Evolutionary conservation across 139 green algal genomes (phyloP), one percentile per base, ranked within the genome.

Genomic region (Chlamydomonas sphaeroides): DNA sequence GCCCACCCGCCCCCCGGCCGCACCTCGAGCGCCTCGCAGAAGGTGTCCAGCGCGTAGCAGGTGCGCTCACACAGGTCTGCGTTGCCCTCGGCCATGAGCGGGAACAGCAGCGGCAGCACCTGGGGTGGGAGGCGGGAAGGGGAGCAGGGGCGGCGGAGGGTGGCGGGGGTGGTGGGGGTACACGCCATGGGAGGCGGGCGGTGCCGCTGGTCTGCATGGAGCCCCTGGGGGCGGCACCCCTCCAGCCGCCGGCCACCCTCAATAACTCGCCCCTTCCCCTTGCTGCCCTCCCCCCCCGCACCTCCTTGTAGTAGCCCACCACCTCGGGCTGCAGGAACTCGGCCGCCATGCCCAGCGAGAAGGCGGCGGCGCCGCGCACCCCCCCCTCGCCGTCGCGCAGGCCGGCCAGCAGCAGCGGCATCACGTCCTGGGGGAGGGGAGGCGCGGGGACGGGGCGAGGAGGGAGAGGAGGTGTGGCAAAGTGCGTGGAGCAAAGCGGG

Each of bases 11-110:
- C 68, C 49, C 86, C 72, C 10, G 70, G 42, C 33, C 74, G 0
- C 41, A 82, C 75, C n/a, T 88, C 89, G 53, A 96, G 75, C 51
- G 87, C 84, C 67, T 96, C 93, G 76, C 91, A 95, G 75, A 95
- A 93, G 4, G 93, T 84, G 62, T 94, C 92, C 38, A 97, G 82
- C 18, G 93, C 93, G 65, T 96, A 97, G 84, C 86, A 94, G 17
- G 90, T 89, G 1, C 88, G 84, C 86, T 93, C 83, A 38, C 85
- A 87, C 41, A 93, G 67, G 32, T 83, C 68, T 5, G 65, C 30
- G 35, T 85, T 75, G 23, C 66, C 57, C 35, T 92, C 57, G 67
- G 48, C 51, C 68, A 92, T 78, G 41, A 88, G 69, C 35, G 65
- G 63, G 23, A 93, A 88, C 69, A 93, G 68, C 35, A 75, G 68